Percentiles rank a stretch among this genome's conserved stretches.
Evolutionary conservation across 306 rosid genomes (phyloP).

Genomic region (Vigna unguiculata): DNA sequence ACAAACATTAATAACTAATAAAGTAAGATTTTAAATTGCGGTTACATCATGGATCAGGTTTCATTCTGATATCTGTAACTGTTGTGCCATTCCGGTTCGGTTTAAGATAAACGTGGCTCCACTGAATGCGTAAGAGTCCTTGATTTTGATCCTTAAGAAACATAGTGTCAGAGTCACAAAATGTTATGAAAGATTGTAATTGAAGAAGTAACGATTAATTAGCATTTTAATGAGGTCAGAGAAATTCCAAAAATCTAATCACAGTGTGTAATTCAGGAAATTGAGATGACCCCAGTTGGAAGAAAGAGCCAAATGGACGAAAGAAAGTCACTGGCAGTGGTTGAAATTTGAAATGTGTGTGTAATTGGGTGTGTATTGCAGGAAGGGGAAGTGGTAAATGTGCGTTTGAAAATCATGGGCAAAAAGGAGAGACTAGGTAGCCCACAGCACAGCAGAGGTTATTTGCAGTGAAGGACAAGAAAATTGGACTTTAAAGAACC

Average conservation of each 20-base stretch:
- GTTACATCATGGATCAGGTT: not conserved
- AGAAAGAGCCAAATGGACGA: constrained; percentile 20
- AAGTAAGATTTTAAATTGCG: not conserved
- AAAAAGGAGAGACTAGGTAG: constrained; percentile 21
- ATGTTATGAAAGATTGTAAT: not conserved
- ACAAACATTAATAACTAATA: not conserved
- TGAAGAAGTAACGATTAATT: not conserved
- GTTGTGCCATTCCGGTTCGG: not conserved
- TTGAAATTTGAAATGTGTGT: constrained; percentile 2
- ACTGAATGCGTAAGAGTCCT: not conserved
- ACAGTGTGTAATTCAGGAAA: not conserved
- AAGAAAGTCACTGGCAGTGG: constrained; percentile 1
- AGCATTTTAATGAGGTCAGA: not conserved
- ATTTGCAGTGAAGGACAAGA: constrained; percentile 20
- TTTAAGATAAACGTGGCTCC: too few relatives aligned
- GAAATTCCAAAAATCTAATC: not conserved
- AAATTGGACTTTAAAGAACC: constrained; percentile 24
- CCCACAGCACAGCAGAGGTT: not conserved
- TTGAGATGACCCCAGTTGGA: too few relatives aligned
- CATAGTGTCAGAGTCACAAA: not conserved
- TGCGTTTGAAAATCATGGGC: not conserved
- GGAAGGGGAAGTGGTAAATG: not conserved
- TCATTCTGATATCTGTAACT: not conserved
- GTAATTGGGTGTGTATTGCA: not conserved
- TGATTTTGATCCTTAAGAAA: not conserved